phyloP scores from a whole-genome alignment of 208 protist genomes.

The Strigomonas galati region DNA sequence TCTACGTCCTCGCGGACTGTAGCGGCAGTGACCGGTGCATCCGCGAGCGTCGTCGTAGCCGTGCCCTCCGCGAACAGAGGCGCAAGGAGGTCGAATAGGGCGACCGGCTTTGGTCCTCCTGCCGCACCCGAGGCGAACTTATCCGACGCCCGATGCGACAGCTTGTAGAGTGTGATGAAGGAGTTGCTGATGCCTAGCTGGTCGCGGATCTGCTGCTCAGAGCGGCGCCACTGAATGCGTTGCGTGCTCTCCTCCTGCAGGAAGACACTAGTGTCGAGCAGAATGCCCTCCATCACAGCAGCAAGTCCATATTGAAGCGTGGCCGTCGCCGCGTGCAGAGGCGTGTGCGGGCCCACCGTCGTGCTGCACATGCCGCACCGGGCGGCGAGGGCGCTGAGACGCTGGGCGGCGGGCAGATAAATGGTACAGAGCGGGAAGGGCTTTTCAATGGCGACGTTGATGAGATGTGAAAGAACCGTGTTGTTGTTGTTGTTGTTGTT shows the following conservation, averaged over 20 bases:
- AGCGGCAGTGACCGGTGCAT: neutral
- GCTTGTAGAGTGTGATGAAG: conserved; percentile 9
- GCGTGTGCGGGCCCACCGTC: conserved; percentile 4
- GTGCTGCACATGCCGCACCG: conserved; percentile 8
- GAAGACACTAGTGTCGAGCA: conserved; percentile 15
- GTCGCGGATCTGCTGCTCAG: conserved; percentile 15
- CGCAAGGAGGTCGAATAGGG: neutral
- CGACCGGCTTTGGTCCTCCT: neutral
- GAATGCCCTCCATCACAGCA: conserved; percentile 18
- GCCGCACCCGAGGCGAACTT: neutral
- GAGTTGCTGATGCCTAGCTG: conserved; percentile 20
- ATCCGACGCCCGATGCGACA: neutral
- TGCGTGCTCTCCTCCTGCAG: conserved; percentile 15
- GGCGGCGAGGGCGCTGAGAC: conserved; percentile 16
- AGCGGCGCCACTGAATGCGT: conserved; percentile 14
- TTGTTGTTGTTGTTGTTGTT: neutral
- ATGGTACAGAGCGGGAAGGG: conserved; percentile 17
- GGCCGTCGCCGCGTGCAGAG: conserved; percentile 19
- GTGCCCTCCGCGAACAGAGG: neutral
- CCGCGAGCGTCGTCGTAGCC: neutral
- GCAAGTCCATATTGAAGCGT: conserved; percentile 19
- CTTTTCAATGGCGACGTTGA: neutral
- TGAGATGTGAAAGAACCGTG: neutral
- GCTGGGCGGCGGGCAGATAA: conserved; percentile 14
- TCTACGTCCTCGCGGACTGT: neutral